Evolutionary conservation across 805 yeast species (phyloP).

Genomic region (Candida chauliodis): DNA sequence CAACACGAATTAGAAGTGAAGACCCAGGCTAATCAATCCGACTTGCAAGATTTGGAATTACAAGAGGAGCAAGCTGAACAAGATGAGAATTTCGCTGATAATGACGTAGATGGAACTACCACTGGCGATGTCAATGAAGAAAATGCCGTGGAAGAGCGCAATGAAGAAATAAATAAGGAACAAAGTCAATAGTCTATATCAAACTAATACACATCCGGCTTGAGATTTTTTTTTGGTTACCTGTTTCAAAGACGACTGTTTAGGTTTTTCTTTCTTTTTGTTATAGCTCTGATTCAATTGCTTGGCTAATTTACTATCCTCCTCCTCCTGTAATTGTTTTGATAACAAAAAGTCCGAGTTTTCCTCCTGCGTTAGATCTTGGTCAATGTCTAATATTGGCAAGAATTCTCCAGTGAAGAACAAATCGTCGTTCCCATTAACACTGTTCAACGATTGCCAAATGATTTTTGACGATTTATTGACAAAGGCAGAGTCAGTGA

Average conservation of each 20-base stretch:
- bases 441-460: conserved; percentile 76
- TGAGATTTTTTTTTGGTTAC: conserved; percentile 15
- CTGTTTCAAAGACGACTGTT: conserved; percentile 5
- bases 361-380: conserved; percentile 8
- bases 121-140: conserved; percentile 13
- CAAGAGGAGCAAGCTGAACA: conserved; percentile 22
- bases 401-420: conserved; percentile 66
- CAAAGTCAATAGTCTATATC: conserved; percentile 8
- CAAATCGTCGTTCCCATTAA: conserved; percentile 65
- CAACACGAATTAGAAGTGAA: conserved; percentile 19
- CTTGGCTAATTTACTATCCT: conserved; percentile 50
- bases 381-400: conserved; percentile 34
- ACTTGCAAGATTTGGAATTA: conserved; percentile 26
- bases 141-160: conserved; percentile 10
- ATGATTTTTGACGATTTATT: conserved; percentile 46
- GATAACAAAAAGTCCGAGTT: conserved; percentile 31
- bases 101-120: neutral
- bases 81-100: conserved; percentile 12
- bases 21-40: neutral
- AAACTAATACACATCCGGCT: conserved; percentile 22
- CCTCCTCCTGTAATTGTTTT: conserved; percentile 53
- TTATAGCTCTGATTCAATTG: conserved; percentile 36
- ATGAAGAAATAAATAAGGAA: conserved; percentile 3
- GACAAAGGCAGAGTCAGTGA: conserved; percentile 68
- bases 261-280: conserved; percentile 11